Percentiles rank a stretch among this genome's conserved stretches.
Conservation (phyloP, 768 basidiomycete species). For the Leccinum boreale region DNA sequence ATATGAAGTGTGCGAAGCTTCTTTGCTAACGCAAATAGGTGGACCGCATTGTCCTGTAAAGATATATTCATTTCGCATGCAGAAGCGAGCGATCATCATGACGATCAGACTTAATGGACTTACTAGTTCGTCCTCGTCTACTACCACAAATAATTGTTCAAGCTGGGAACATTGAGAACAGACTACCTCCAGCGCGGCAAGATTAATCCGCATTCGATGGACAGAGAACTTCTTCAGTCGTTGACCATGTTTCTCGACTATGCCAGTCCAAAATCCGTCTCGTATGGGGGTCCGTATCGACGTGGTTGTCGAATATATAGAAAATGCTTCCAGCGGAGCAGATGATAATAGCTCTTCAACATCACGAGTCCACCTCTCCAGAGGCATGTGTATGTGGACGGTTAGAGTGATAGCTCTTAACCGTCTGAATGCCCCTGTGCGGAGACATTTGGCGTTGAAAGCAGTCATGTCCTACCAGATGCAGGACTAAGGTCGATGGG, state of each 20-base stretch:
- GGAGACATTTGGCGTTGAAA: slow-evolving; percentile 41
- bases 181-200: slow-evolving; percentile 48
- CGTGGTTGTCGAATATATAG: slow-evolving; percentile 53
- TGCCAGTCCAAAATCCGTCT: slow-evolving; percentile 47
- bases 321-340: slow-evolving; percentile 56
- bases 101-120: background rate
- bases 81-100: background rate
- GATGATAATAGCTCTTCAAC: slow-evolving; percentile 41
- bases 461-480: slow-evolving; percentile 47
- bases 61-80: background rate
- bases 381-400: slow-evolving; percentile 34
- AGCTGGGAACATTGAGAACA: slow-evolving; percentile 52
- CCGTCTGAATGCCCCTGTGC: slow-evolving; percentile 35
- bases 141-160: slow-evolving; percentile 62
- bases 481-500: slow-evolving; percentile 1
- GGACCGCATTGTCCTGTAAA: slow-evolving; percentile 17
- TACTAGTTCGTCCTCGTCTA: slow-evolving; percentile 48
- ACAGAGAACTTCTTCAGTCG: slow-evolving; percentile 58
- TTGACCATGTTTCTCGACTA: slow-evolving; percentile 49
- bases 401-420: slow-evolving; percentile 61
- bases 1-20: slow-evolving; percentile 59
- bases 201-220: slow-evolving; percentile 56
- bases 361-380: slow-evolving; percentile 44
- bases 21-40: slow-evolving; percentile 42
- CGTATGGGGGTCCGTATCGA: slow-evolving; percentile 39